Evolutionary conservation across 2,329 filamentous ascomycete genomes (phyloP), one percentile per base, ranked within the genome.

Genomic region (Xylariomycetidae sp.): DNA sequence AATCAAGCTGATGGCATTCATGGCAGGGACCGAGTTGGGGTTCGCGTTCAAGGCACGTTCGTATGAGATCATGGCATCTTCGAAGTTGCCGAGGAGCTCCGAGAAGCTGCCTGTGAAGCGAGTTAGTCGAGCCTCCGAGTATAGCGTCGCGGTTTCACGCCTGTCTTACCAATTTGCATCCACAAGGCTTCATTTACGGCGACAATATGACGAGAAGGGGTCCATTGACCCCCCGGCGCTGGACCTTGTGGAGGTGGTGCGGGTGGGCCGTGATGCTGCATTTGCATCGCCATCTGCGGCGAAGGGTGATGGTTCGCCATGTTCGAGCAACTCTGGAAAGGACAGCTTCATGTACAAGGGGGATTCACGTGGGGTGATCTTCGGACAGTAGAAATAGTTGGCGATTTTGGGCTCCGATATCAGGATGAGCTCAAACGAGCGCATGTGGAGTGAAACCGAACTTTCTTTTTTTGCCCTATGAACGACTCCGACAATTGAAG

Each of bases 1-100:
- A 41, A 97, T 92, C 58, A 86, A 80, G 38, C 89, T 92, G 46
- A 97, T 95, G 41, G 88, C 86, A 50, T 88, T 94, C 86, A 97
- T 90, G 18, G 92, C 92, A 1, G 80, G 77, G 31, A 92, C 83
- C 13, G 90, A 97, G 67, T 86, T 87, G 29, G 80, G 77, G 56
- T 97, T 97, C 58, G 89, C 86, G 48, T 79, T 77, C 41, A 97
- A 73, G 26, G 89, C 92, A 57, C 86, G 83, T 61, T 97, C 88
- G 61, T 96, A 98, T 27, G 89, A 86, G 46, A 79, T 72, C 70
- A 92, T 86, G 31, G 90, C 90, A 55, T 90, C 87, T 41, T 97
- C 90, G 27, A 86, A 72, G 52, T 92, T 86, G 46, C 87, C 86
- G 67, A 96, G 78, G 50, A 92, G 67, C 66, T 98, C 90, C 15